Base-by-base conservation (phyloP, 257 asterid species). In the Mentha longifolia region DNA sequence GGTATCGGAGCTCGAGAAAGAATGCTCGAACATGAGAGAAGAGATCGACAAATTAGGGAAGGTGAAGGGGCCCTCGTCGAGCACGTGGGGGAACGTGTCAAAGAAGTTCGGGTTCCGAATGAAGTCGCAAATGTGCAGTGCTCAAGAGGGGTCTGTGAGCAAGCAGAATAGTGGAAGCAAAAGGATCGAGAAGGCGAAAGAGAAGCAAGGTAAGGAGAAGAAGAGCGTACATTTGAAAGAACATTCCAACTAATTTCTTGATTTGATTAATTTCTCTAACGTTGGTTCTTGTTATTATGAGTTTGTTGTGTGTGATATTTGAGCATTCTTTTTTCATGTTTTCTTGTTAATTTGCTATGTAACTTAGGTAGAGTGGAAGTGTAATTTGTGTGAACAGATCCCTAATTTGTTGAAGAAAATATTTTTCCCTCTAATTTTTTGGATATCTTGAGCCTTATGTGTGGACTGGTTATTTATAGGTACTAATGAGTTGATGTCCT, bases 111-210 rank as follows among this genome's bases (percentile, higher is more conserved):
- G 97, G 56, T 86, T 91, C 71, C 68, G 85, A 60, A 41, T 91
- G 20, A 94, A 89, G 89, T 91, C 99, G 11, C 99, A 91, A 67
- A 89, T 94, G 96, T 94, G 99, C 81, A 91, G 96, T 71, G 97
- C 99, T 58, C 88, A 91, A 77, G 97, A 94, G 82, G 96, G 90
- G 28, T 94, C 99, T 11, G 92, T 94, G 31, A 94, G 90, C 61
- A 91, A 93, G 82, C 91, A 86, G 80, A 81, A 73, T 60, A 82
- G 56, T 45, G 83, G 76, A 13, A 66, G 58, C 28, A 81, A 56
- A 33, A 86, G 78, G 68, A 72, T 49, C 74, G 98, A 81, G 60
- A 90, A 81, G 85, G 81, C 69, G 4, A 79, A 79, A 67, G 94
- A 84, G 9, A 84, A 69, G 50, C 70, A 58, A 3, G 86, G 86